Evolutionary conservation across 2,329 filamentous ascomycete species (phyloP).

Genomic region (Neofusicoccum laricinum): DNA sequence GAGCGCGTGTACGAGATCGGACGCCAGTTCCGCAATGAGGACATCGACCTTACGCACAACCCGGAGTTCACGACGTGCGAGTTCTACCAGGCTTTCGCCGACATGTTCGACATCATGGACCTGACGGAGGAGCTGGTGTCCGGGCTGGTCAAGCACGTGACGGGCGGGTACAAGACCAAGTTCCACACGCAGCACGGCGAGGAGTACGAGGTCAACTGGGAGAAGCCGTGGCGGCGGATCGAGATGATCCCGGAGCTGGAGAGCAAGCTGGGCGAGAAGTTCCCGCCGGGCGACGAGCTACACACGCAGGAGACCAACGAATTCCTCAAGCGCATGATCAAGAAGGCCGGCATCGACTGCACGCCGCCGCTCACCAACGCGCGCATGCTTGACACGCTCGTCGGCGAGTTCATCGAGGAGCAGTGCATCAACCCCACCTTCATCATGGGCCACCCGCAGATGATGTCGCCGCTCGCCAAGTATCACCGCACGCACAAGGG

Average conservation of each 20-base stretch:
- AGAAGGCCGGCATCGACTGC: conserved; percentile 90
- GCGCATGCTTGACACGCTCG: conserved; percentile 91
- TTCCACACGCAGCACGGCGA: conserved; percentile 87
- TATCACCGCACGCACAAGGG: conserved; percentile 79
- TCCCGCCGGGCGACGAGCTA: conserved; percentile 82
- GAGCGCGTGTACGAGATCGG: conserved; percentile 96
- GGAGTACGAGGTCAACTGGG: conserved; percentile 91
- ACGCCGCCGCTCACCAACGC: conserved; percentile 87
- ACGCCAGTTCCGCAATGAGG: conserved; percentile 92
- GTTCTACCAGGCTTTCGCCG: conserved; percentile 82
- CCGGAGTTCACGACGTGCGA: conserved; percentile 97
- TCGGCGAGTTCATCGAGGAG: conserved; percentile 90
- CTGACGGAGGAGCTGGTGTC: conserved; percentile 93
- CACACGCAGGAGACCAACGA: conserved; percentile 86
- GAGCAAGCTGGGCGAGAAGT: conserved; percentile 86
- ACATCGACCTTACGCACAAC: conserved; percentile 91
- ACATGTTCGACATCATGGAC: conserved; percentile 80
- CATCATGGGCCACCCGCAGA: conserved; percentile 76
- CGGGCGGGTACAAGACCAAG: conserved; percentile 78
- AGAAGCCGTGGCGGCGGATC: conserved; percentile 85
- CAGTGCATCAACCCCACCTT: conserved; percentile 92
- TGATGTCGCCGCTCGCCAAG: conserved; percentile 97
- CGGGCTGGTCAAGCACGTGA: conserved; percentile 81
- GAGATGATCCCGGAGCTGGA: conserved; percentile 96
- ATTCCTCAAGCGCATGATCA: conserved; percentile 79